Conservation (phyloP, 768 basidiomycete genomes). For the Russula foetens region DNA sequence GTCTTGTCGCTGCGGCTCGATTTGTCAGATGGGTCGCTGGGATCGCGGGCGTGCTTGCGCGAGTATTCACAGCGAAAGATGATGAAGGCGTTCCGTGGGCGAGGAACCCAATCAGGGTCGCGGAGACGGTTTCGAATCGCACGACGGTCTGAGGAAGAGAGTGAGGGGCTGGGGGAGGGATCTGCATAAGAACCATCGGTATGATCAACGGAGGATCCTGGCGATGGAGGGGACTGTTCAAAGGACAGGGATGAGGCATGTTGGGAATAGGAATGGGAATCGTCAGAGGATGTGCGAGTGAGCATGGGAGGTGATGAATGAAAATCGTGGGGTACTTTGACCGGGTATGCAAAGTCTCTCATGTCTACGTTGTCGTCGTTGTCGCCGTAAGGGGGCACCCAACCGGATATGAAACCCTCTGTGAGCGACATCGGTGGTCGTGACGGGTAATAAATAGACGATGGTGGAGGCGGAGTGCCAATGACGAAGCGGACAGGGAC, state of each 20-base stretch:
- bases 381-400: slow-evolving; percentile 18
- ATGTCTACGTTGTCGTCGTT: slow-evolving; percentile 15
- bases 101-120: slow-evolving; percentile 53
- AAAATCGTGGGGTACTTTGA: slow-evolving; percentile 1
- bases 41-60: slow-evolving; percentile 36
- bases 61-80: slow-evolving; percentile 64
- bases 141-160: slow-evolving; percentile 34
- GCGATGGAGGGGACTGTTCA: slow-evolving; percentile 7
- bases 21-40: slow-evolving; percentile 24
- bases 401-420: slow-evolving; percentile 17
- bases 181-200: neutral
- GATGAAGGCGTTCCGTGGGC: slow-evolving; percentile 65
- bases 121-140: slow-evolving; percentile 33
- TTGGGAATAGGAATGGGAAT: slow-evolving; percentile 6
- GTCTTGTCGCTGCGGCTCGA: slow-evolving; percentile 34
- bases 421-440: slow-evolving; percentile 17
- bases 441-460: slow-evolving; percentile 12
- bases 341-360: slow-evolving; percentile 2
- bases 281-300: slow-evolving; percentile 13
- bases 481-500: neutral
- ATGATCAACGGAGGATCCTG: slow-evolving; percentile 7
- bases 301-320: neutral
- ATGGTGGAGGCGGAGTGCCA: neutral
- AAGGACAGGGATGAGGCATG: neutral
- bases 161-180: slow-evolving; percentile 4